Evolutionary conservation across 2,329 filamentous ascomycete genomes (phyloP), one percentile per base, ranked within the genome.

Genomic region (Pseudopyricularia cyperi): DNA sequence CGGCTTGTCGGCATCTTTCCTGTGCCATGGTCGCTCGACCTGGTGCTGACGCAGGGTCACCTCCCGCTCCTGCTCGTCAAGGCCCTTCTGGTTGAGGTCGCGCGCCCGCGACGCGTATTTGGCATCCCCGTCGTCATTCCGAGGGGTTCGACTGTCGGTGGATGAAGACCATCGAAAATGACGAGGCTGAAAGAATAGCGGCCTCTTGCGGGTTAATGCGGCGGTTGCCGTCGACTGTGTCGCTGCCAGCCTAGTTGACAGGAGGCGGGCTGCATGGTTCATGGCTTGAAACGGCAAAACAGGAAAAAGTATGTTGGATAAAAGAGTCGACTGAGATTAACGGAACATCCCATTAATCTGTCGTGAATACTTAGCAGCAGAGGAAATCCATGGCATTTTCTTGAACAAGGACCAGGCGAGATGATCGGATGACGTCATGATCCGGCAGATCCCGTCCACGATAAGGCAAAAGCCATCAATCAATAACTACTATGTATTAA

Each of bases 21-120:
- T 71, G 56, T 81, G 79, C 83, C 83, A 86, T 58, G 83, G 83
- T 33, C 80, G 74, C 49, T 77, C 71, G 48, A 77, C 69, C 56
- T 83, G 81, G 54, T 75, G 73, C 48, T 74, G 67, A 59, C 77
- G 77, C 47, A 72, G 71, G 53, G 57, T 63, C 48, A 68, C 61
- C 28, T 70, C 61, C n/a, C 67, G 60, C 44, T 70, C 63, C 3
- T 68, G 55, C 34, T 69, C 62, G 44, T 67, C 63, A 5, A 67
- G 57, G 28, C 61, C 61, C 47, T 64, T 63, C 24, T 65, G 64
- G 30, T 63, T 61, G 17, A 64, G 50, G 24, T 58, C 54, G 50
- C 58, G 63, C 19, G 62, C 61, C 49, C 63, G 63, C 46, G 60
- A 57, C 8, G 60, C 61, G 32, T 50, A 54, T 15, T 57, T 26